A percentile compares a stretch with the other conserved stretches of the same genome.
Evolutionary conservation across 2,329 filamentous ascomycete species (phyloP).

Genomic region (Canariomyces notabilis): DNA sequence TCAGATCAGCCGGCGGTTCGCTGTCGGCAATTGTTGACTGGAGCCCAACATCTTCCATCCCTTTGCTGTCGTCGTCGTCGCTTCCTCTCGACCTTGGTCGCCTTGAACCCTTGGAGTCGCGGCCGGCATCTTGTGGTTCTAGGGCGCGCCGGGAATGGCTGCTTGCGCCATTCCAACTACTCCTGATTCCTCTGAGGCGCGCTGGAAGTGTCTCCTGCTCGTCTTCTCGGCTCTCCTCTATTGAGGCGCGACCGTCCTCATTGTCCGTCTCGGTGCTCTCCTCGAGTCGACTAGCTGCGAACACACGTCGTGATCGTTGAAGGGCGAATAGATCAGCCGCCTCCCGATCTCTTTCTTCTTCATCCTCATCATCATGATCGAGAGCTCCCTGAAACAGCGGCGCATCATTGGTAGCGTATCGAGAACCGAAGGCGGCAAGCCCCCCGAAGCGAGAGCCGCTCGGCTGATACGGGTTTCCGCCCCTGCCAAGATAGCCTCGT

Average conservation of each 20-base stretch:
- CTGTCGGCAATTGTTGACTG: slow-evolving; percentile 60
- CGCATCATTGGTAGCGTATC: slow-evolving; percentile 69
- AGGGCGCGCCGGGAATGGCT: slow-evolving; percentile 33
- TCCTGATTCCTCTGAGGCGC: slow-evolving; percentile 50
- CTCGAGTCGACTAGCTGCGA: slow-evolving; percentile 75
- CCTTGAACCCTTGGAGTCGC: slow-evolving; percentile 26
- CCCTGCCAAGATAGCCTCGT: slow-evolving; percentile 42
- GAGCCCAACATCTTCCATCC: slow-evolving; percentile 82
- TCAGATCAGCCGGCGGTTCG: slow-evolving; percentile 56
- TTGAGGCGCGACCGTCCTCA: slow-evolving; percentile 53
- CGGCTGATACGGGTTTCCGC: slow-evolving; percentile 72
- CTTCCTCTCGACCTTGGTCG: slow-evolving; percentile 27
- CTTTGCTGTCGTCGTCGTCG: slow-evolving; percentile 40
- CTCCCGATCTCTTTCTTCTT: slow-evolving; percentile 82
- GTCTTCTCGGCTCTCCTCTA: slow-evolving; percentile 51
- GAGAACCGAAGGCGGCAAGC: slow-evolving; percentile 64
- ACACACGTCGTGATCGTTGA: slow-evolving; percentile 82
- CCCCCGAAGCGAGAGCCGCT: slow-evolving; percentile 67
- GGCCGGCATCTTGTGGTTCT: slow-evolving; percentile 32
- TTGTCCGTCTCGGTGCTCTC: slow-evolving; percentile 82
- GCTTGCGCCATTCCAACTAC: slow-evolving; percentile 58
- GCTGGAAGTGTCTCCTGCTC: slow-evolving; percentile 42
- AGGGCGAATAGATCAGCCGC: slow-evolving; percentile 92
- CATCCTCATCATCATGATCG: slow-evolving; percentile 88
- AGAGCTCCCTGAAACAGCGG: slow-evolving; percentile 92